Evolutionary conservation across 176 grass and related monocot genomes (phyloP).

Genomic region (Oryza brachyantha): DNA sequence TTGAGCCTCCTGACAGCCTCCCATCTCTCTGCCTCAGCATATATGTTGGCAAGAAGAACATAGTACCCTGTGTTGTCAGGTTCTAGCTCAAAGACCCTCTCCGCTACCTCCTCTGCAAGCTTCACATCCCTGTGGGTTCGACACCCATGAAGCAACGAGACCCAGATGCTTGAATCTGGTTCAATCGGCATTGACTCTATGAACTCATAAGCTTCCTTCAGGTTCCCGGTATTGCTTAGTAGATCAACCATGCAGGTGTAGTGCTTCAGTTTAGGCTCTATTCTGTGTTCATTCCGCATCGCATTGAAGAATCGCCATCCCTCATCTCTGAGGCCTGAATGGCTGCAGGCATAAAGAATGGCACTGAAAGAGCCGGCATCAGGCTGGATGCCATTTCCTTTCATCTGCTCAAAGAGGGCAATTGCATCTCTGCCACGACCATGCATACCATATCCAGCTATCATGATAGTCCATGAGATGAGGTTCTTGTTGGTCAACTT

Average conservation of each 20-base stretch:
- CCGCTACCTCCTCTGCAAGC: constrained; percentile 77
- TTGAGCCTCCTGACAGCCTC: constrained; percentile 70
- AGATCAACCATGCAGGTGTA: constrained; percentile 78
- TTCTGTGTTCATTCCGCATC: constrained; percentile 71
- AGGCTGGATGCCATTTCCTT: constrained; percentile 46
- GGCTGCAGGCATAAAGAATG: constrained; percentile 82
- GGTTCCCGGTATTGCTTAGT: constrained; percentile 50
- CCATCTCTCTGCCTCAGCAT: constrained; percentile 83
- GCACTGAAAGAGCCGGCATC: constrained; percentile 67
- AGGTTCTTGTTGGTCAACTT: constrained; percentile 59
- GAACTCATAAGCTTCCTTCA: constrained; percentile 67
- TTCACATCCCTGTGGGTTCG: constrained; percentile 75
- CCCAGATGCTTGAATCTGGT: constrained; percentile 78
- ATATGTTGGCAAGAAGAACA: constrained; percentile 83
- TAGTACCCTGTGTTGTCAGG: constrained; percentile 85
- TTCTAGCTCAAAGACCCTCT: constrained; percentile 65
- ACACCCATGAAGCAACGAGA: constrained; percentile 64
- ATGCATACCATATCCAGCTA: constrained; percentile 92
- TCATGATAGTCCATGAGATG: constrained; percentile 91
- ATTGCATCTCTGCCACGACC: constrained; percentile 63
- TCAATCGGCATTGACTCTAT: constrained; percentile 71
- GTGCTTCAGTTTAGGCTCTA: constrained; percentile 75
- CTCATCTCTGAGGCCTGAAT: constrained; percentile 70
- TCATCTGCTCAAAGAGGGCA: constrained; percentile 66
- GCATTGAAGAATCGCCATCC: constrained; percentile 77